These are phyloP conservation scores for Meripilus lineatus DNA, from an alignment of 1,284 basidiomycete genomes.

Conservation along the genomic window DNA sequence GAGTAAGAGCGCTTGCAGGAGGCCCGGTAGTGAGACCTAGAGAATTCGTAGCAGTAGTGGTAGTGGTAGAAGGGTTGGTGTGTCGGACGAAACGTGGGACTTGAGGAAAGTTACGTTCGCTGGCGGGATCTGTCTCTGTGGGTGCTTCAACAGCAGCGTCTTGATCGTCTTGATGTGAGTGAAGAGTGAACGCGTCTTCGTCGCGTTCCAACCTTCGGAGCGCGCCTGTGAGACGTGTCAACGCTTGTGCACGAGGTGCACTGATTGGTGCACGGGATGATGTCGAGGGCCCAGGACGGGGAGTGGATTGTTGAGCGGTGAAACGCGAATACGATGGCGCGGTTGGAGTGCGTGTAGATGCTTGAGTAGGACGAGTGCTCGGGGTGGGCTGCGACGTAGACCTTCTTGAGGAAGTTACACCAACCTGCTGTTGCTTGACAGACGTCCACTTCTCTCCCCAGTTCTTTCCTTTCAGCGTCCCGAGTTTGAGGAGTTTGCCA, in stretches of 20 bases:
- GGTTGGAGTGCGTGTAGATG: not conserved
- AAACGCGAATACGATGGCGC: too few species aligned
- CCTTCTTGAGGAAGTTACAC: slow-evolving; percentile 31
- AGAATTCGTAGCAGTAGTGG: slow-evolving; percentile 23
- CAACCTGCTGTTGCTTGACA: slow-evolving; percentile 51
- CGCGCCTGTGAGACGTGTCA: slow-evolving; percentile 17
- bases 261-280: slow-evolving; percentile 14
- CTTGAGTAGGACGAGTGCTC: slow-evolving; percentile 12
- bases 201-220: slow-evolving; percentile 20
- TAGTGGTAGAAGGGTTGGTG: slow-evolving; percentile 18
- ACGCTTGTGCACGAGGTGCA: slow-evolving; percentile 14
- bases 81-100: slow-evolving; percentile 21
- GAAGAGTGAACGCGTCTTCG: slow-evolving; percentile 40
- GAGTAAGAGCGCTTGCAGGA: slow-evolving; percentile 10
- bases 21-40: slow-evolving; percentile 27
- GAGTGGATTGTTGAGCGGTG: slow-evolving; percentile 8
- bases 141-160: slow-evolving; percentile 19
- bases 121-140: slow-evolving; percentile 13
- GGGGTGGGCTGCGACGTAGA: slow-evolving; percentile 8
- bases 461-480: slow-evolving; percentile 66
- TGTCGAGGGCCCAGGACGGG: not conserved
- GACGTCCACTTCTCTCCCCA: slow-evolving; percentile 76
- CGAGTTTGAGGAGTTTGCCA: slow-evolving; percentile 71
- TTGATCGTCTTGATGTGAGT: slow-evolving; percentile 38
- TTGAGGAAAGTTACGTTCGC: slow-evolving; percentile 19